Percentiles rank a stretch among this genome's conserved stretches.
phyloP scores from a whole-genome alignment of 2,329 filamentous ascomycete genomes.

The Paradendryphiella salina region DNA sequence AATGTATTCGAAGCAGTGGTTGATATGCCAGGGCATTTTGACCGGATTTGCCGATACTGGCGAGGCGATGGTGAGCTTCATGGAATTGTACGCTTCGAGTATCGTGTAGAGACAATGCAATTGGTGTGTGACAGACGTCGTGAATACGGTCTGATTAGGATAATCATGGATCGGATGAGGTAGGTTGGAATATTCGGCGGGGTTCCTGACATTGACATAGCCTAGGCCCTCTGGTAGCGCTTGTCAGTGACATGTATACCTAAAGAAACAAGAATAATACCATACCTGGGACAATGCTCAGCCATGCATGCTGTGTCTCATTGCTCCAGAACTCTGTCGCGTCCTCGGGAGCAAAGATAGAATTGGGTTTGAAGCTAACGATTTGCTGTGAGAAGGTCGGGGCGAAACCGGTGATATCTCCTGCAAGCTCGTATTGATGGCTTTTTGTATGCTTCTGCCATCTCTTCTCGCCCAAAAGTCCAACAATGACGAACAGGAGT shows the following conservation, averaged over 20 bases:
- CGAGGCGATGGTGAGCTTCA: constrained; percentile 21
- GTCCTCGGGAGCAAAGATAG: constrained; percentile 35
- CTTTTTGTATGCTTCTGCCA: constrained; percentile 18
- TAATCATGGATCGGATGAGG: constrained; percentile 42
- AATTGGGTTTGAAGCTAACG: constrained; percentile 31
- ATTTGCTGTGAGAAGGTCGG: constrained; percentile 43
- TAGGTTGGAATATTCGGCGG: constrained; percentile 31
- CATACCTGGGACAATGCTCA: constrained; percentile 39
- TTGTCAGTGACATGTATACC: not conserved
- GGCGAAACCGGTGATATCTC: constrained; percentile 41
- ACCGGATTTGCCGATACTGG: constrained; percentile 18
- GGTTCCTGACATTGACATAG: constrained; percentile 35
- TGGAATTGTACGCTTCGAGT: constrained; percentile 39
- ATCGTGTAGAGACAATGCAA: constrained; percentile 43
- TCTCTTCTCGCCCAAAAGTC: constrained; percentile 33
- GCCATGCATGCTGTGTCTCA: constrained; percentile 38
- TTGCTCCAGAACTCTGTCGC: constrained; percentile 36
- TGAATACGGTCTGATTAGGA: constrained; percentile 35
- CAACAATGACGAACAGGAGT: constrained; percentile 35
- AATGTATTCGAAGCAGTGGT: constrained; percentile 44
- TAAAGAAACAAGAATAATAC: not conserved
- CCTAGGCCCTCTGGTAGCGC: constrained; percentile 33
- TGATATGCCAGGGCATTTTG: constrained; percentile 42
- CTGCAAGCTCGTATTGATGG: constrained; percentile 30
- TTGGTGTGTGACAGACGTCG: constrained; percentile 42